Evolutionary conservation across 2,329 filamentous ascomycete genomes (phyloP).

Genomic region (Fusarium robinianum): DNA sequence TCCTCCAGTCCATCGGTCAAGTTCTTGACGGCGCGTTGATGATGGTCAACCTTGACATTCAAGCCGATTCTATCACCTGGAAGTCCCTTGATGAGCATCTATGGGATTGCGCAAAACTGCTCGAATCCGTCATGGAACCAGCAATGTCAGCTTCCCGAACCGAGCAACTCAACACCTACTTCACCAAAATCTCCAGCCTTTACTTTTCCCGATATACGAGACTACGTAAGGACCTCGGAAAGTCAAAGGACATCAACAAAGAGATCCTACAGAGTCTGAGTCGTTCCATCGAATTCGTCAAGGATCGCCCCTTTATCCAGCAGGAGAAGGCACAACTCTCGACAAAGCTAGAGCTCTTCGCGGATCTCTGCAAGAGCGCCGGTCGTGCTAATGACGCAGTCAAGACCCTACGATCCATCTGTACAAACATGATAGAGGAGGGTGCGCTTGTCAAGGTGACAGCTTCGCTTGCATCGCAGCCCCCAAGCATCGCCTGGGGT

Average conservation of each 20-base stretch:
- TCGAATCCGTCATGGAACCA: conserved; percentile 56
- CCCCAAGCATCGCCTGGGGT: conserved; percentile 60
- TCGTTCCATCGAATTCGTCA: conserved; percentile 66
- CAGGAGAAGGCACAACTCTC: conserved; percentile 63
- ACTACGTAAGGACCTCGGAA: conserved; percentile 51
- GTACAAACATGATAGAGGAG: conserved; percentile 63
- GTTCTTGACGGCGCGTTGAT: conserved; percentile 65
- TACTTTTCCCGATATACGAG: conserved; percentile 68
- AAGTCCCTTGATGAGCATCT: conserved; percentile 60
- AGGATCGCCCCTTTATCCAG: conserved; percentile 57
- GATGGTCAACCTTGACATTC: conserved; percentile 58
- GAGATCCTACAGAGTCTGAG: conserved; percentile 61
- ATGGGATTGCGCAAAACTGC: conserved; percentile 58
- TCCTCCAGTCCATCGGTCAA: conserved; percentile 57
- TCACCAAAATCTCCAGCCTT: conserved; percentile 71
- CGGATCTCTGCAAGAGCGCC: conserved; percentile 59
- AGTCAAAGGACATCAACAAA: conserved; percentile 44
- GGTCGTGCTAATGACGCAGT: conserved; percentile 62
- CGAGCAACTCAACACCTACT: conserved; percentile 51
- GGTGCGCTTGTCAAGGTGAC: conserved; percentile 61
- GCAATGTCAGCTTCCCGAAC: conserved; percentile 35
- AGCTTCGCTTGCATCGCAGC: conserved; percentile 50
- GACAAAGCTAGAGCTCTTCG: conserved; percentile 69
- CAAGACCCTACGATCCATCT: conserved; percentile 62
- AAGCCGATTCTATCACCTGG: conserved; percentile 55